Percentiles rank a stretch among this genome's conserved stretches.
phyloP scores from a whole-genome alignment of 441 rosid species.

The Erodium texanum region DNA sequence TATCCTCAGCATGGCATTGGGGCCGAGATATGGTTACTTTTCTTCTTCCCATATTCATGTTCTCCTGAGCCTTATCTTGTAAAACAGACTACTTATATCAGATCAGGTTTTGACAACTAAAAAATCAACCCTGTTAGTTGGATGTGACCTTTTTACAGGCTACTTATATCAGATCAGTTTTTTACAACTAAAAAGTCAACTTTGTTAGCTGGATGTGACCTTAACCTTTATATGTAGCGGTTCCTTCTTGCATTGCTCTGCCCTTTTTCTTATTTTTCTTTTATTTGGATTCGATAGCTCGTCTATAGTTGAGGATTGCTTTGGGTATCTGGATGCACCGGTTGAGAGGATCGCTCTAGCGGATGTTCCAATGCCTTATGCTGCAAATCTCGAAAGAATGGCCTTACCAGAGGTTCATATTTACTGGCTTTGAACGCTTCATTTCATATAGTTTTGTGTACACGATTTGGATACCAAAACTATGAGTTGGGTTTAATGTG shows the following conservation, averaged over 20 bases:
- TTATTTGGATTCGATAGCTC: constrained; percentile 30
- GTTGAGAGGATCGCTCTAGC: constrained; percentile 86
- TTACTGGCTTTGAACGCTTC: not conserved
- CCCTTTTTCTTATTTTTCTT: too few relatives aligned
- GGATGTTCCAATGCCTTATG: constrained; percentile 92
- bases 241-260: too few relatives aligned
- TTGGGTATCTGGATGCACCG: constrained; percentile 77
- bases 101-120: too few relatives aligned
- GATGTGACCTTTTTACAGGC: too few relatives aligned
- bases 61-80: too few relatives aligned
- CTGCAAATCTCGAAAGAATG: constrained; percentile 82
- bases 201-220: too few relatives aligned
- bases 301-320: constrained; percentile 79
- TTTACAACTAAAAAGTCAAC: too few relatives aligned
- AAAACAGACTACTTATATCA: too few relatives aligned
- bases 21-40: constrained; percentile 77
- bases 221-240: too few relatives aligned
- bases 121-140: too few relatives aligned
- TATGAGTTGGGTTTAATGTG: too few relatives aligned
- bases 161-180: too few relatives aligned
- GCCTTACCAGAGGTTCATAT: constrained; percentile 73
- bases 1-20: constrained; percentile 96
- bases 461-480: not conserved
- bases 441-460: not conserved
- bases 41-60: not conserved